A percentile compares a stretch with the other conserved stretches of the same genome.
Conservation (phyloP, 1,139 yeast species). For the Blastobotrys buckinghamii region DNA sequence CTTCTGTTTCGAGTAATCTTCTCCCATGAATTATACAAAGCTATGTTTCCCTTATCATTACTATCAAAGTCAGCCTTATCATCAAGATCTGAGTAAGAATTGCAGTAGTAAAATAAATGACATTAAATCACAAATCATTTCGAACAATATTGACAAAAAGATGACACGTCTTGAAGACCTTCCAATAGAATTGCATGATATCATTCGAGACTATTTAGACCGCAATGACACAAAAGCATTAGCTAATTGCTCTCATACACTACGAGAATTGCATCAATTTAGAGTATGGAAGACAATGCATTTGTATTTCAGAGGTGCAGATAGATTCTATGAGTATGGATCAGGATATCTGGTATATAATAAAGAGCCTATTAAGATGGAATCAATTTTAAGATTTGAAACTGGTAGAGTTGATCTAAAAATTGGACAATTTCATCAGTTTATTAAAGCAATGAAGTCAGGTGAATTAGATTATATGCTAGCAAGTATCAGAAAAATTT, state of each 20-base stretch:
- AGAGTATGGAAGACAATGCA: constrained; percentile 3
- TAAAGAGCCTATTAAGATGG: background rate
- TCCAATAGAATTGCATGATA: constrained; percentile 1
- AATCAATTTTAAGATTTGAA: background rate
- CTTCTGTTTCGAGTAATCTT: too few relatives aligned
- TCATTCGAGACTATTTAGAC: constrained; percentile 1
- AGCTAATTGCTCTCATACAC: background rate
- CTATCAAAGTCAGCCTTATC: too few relatives aligned
- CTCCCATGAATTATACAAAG: too few relatives aligned
- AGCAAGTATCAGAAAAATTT: background rate
- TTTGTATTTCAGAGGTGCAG: background rate
- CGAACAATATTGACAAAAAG: background rate
- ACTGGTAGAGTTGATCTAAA: background rate
- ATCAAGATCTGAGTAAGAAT: too few relatives aligned
- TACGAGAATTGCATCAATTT: background rate
- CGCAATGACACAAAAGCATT: background rate
- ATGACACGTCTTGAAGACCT: constrained; percentile 2
- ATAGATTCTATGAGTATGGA: background rate
- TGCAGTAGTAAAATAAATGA: too few relatives aligned
- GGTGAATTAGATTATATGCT: constrained; percentile 1
- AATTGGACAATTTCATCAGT: background rate
- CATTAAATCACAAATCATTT: too few relatives aligned
- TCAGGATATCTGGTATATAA: background rate
- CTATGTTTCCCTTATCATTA: too few relatives aligned
- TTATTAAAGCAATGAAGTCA: background rate